A percentile compares a stretch with the other conserved stretches of the same genome.
phyloP scores from a whole-genome alignment of 2,329 filamentous ascomycete species.

The Ilyonectria robusta region DNA sequence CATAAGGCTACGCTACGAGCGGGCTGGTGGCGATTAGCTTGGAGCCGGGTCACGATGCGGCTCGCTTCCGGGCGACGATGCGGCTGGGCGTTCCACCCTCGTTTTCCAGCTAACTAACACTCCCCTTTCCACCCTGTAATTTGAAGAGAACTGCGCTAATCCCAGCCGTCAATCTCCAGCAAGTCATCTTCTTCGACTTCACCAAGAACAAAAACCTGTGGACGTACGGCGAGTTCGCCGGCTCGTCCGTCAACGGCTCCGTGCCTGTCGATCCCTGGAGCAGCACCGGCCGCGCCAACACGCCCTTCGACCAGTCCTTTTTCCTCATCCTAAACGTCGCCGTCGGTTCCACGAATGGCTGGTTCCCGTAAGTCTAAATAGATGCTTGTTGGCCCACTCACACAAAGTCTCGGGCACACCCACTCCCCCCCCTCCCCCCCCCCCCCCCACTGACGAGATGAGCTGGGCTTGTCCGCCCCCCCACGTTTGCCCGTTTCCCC shows the following conservation, averaged over 20 bases:
- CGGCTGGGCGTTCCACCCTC: too few species aligned
- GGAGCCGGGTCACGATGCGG: too few species aligned
- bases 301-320: conserved; percentile 66
- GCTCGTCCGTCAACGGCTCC: conserved; percentile 57
- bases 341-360: conserved; percentile 63
- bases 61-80: too few species aligned
- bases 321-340: conserved; percentile 66
- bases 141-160: conserved; percentile 24
- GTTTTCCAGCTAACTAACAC: too few species aligned
- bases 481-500: too few species aligned
- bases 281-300: conserved; percentile 53
- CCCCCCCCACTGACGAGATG: background rate
- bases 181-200: conserved; percentile 51
- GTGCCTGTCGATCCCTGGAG: conserved; percentile 61
- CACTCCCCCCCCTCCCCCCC: background rate
- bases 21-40: background rate
- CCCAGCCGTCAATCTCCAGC: conserved; percentile 18
- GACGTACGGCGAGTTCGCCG: conserved; percentile 57
- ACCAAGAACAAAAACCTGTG: conserved; percentile 50
- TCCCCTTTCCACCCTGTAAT: too few species aligned
- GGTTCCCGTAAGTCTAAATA: conserved; percentile 55
- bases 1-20: background rate
- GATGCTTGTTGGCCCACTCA: background rate
- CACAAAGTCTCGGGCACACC: background rate
- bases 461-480: too few species aligned